Percentiles rank a stretch among this genome's conserved stretches.
Conservation (phyloP, 2,329 filamentous ascomycete genomes). For the Trichophyton verrucosum region DNA sequence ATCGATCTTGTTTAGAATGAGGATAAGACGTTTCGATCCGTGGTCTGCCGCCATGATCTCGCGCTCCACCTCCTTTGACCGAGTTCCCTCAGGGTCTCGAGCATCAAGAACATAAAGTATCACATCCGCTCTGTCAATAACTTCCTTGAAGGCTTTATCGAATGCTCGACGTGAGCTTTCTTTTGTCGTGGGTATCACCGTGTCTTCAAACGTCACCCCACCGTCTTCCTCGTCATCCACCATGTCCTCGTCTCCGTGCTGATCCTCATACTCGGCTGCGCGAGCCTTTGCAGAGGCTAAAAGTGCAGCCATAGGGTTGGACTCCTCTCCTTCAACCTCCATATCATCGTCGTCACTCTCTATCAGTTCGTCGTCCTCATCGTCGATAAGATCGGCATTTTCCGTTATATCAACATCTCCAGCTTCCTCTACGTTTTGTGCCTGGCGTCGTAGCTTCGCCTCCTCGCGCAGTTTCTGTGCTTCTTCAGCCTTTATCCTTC, state of each 20-base stretch:
- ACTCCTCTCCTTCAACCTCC: constrained; percentile 53
- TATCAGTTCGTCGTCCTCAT: constrained; percentile 31
- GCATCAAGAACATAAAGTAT: constrained; percentile 89
- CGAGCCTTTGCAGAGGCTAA: constrained; percentile 70
- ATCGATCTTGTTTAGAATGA: constrained; percentile 93
- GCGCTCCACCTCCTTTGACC: constrained; percentile 81
- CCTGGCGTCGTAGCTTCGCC: constrained; percentile 37
- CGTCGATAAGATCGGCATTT: constrained; percentile 23
- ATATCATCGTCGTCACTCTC: constrained; percentile 41
- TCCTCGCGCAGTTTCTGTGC: constrained; percentile 57
- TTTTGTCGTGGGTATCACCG: constrained; percentile 25
- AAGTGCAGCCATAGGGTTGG: constrained; percentile 86
- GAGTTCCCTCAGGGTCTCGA: constrained; percentile 77
- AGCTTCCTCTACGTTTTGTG: constrained; percentile 21
- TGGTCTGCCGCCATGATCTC: constrained; percentile 78
- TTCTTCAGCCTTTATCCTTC: constrained; percentile 69
- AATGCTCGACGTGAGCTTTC: constrained; percentile 72
- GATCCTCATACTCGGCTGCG: constrained; percentile 60
- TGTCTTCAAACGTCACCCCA: constrained; percentile 40
- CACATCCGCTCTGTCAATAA: constrained; percentile 79
- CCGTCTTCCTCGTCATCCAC: constrained; percentile 40
- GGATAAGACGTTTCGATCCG: constrained; percentile 74
- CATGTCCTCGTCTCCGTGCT: constrained; percentile 42
- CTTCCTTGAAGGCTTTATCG: constrained; percentile 92
- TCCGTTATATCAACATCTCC: constrained; percentile 22